Conservation (phyloP, 441 rosid genomes). For the Cnidoscolus chayamansa region DNA sequence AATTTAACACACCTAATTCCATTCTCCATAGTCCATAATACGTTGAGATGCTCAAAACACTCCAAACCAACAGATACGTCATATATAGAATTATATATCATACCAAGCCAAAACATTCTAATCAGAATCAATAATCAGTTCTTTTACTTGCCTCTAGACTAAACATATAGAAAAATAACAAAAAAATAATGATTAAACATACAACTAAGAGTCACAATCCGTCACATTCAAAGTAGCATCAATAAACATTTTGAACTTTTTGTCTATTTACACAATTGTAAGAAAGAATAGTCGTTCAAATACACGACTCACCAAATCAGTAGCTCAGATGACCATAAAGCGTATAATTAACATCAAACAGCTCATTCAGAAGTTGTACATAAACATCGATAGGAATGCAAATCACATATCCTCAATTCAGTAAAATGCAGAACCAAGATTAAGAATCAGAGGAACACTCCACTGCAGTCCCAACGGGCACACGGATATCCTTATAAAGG, state of each 20-base stretch:
- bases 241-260: neutral
- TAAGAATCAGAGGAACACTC: slow-evolving; percentile 36
- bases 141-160: too few relatives aligned
- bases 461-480: slow-evolving; percentile 35
- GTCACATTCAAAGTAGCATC: neutral
- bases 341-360: neutral
- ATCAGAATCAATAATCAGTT: too few relatives aligned
- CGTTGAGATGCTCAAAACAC: neutral
- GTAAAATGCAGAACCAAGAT: slow-evolving; percentile 10
- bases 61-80: neutral
- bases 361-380: neutral
- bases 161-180: neutral
- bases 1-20: neutral
- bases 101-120: neutral
- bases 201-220: neutral
- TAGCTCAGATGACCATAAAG: neutral
- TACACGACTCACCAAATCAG: neutral
- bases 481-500: slow-evolving; percentile 44
- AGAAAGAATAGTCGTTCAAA: neutral
- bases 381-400: neutral
- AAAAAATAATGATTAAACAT: neutral
- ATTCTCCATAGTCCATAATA: neutral
- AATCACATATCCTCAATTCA: neutral
- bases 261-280: neutral
- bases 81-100: neutral